Evolutionary conservation across 495 filamentous ascomycete genomes (phyloP), one percentile per base, ranked within the genome.

Genomic region (Oleoguttula mirabilis): DNA sequence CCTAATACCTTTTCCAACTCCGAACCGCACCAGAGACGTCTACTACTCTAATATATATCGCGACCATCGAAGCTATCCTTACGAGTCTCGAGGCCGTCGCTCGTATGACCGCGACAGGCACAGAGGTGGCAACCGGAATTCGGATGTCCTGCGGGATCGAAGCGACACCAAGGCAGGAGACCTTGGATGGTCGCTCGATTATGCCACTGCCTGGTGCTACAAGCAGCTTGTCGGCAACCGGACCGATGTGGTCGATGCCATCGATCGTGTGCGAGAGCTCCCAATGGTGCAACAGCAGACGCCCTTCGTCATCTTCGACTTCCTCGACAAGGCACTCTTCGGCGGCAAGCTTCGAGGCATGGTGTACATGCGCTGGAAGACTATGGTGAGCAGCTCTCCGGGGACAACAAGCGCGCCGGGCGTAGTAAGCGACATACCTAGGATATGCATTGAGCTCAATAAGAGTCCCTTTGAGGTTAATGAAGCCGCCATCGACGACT

Each of bases 381-480:
- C 30, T 10, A 14, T 36, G 10, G 19, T 36, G 11, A 36, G 35
- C 21, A 24, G 7, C 25, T 21, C 37, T 7, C 27, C 37, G 6
- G 48, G 48, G 2, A 31, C 16, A 11, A 51, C 48, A 17, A 40
- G 42, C 24, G 48, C 43, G 20, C 27, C 36, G 7, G 42, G 37
- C 15, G 48, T 41, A 1, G 25, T 33, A n/a, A 10, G 33, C 3
- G 36, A 28, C 22, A 25, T 43, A 10, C 6, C 32, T 16, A 25
- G 43, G 21, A 42, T 46, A 12, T 45, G 42, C 37, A 37, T 51
- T 32, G 42, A 51, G 43, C 43, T 51, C 12, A 51, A 51, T 21
- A 27, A 12, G 17, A 30, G 30, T 17, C 42, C 36, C 1, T 51
- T 51, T 22, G 35, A 41, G 22, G 43, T 40, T 8, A 31, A 23